Percentiles rank a stretch among this genome's conserved stretches.
These are phyloP conservation scores for Microcera coccophila DNA, from an alignment of 2,329 filamentous ascomycete genomes.

Conservation along the genomic window DNA sequence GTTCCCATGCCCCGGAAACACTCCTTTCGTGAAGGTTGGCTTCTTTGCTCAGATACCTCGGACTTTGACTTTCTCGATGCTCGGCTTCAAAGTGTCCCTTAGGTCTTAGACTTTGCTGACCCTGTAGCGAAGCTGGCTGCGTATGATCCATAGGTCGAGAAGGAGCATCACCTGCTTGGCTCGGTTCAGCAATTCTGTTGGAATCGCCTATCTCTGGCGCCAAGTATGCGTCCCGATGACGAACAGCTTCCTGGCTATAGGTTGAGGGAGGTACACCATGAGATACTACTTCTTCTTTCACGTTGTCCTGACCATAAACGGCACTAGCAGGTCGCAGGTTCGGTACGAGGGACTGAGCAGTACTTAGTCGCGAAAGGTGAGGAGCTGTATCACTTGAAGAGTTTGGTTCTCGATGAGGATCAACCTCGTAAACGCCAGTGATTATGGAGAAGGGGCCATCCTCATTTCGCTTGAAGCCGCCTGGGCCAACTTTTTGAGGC, in stretches of 20 bases:
- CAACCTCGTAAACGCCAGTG: too few relatives aligned
- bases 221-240: too few relatives aligned
- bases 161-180: too few relatives aligned
- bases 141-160: too few relatives aligned
- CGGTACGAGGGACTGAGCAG: constrained; percentile 14
- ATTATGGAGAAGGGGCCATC: too few relatives aligned
- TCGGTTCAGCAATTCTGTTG: too few relatives aligned
- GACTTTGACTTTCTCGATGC: background rate
- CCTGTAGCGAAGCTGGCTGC: background rate
- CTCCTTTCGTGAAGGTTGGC: background rate
- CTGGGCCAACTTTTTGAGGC: too few relatives aligned
- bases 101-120: background rate
- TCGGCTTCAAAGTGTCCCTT: background rate
- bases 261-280: too few relatives aligned
- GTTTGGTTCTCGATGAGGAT: background rate
- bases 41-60: background rate
- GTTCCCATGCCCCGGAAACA: background rate
- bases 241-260: too few relatives aligned
- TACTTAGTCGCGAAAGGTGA: too few relatives aligned
- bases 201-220: too few relatives aligned
- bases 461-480: too few relatives aligned
- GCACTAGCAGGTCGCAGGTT: constrained; percentile 26
- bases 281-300: background rate
- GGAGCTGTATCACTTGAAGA: background rate
- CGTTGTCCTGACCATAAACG: constrained; percentile 25